Base-by-base conservation (phyloP, 2,329 filamentous ascomycete genomes). In the Seiridium cupressi region DNA sequence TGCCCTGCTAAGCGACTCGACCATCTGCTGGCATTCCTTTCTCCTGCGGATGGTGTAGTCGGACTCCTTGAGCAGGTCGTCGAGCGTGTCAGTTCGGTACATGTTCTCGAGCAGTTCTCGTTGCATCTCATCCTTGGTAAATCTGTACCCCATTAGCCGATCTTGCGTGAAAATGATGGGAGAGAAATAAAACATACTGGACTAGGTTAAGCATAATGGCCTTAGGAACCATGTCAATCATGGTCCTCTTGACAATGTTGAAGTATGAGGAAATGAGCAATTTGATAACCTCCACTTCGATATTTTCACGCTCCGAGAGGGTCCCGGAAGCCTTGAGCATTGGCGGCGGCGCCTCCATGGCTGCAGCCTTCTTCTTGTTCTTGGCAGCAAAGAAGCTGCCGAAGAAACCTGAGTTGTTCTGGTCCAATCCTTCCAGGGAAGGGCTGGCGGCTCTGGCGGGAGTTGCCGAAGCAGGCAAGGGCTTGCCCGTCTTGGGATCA, bases 341-440 rank as follows among this genome's bases (percentile, higher is more conserved):
- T 36, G 95, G 87, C 63, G 95, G 95, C 44, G 95, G 95, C 11
- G 95, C 84, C 75, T 99, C 95, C 95, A 99, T 99, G 53, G 94
- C 93, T n/a, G 95, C 95, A 79, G 96, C 96, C 89, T 97, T 98
- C 86, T 99, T 99, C 88, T 98, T 99, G 81, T 98, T 99, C 86
- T 98, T 99, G 72, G 92, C 93, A 9, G 95, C 92, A 73, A 97
- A 99, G 85, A 99, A 99, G 71, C 92, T 96, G 68, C 95, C 95
- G 70, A 99, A 99, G 84, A 99, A 99, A 44, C 94, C 93, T 62
- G 84, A 81, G 72, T 91, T 91, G 58, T 76, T 65, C 44, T 26
- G 34, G 55, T 72, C 75, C 62, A 75, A 76, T 35, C 77, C 78
- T 42, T 79, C 77, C 58, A 92, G 79, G 44, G 89, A 90, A 6